Evolutionary conservation across 192 early-diverging fungal genomes (phyloP), one percentile per base, ranked within the genome.

Genomic region (Linnemannia hyalina): DNA sequence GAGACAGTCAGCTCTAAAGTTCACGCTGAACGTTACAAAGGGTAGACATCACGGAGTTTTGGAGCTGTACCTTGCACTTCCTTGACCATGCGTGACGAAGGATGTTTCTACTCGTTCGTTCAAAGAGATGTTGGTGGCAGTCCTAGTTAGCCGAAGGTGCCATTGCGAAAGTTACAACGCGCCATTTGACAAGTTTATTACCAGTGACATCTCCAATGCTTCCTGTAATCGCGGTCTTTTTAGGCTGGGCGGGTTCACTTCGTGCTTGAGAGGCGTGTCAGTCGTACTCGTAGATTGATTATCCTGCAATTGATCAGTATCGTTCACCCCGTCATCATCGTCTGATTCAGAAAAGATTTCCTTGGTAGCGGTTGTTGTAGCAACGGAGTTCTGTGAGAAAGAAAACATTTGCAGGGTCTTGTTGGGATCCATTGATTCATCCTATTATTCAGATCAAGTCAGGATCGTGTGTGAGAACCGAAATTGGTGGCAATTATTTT

Each of bases 371-470:
- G 4, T 73, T 23, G 15, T 3, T 5, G 54, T 68, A 23, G 73
- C n/a, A 9, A 57, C 20, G 10, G 63, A 44, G 22, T 69, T 35
- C 18, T 86, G 79, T 20, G 80, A 81, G 23, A 75, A 57, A 8
- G 84, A 86, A 63, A 86, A 86, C 76, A 86, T 77, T 44, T 73
- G 69, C 40, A 86, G 60, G 1, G 84, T 86, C 7, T 32, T 80
- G 49, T 63, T 86, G 68, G 84, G 84, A 63, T 86, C 84, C 68
- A 86, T 49, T 1, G 44, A 57, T 16, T 86, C 79, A 40, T 86
- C 84, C 84, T 86, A 80, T 26, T 26, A 16, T 35, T 47, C 4
- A 38, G 38, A 71, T 20, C 18, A 72, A 36, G 13, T 15, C n/a
- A 47, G 40, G 16, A 26, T 32, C 2, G 4, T 68, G 26, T 49